Evolutionary conservation across 2,329 filamentous ascomycete genomes (phyloP).

Genomic region (Ascochyta pisi): DNA sequence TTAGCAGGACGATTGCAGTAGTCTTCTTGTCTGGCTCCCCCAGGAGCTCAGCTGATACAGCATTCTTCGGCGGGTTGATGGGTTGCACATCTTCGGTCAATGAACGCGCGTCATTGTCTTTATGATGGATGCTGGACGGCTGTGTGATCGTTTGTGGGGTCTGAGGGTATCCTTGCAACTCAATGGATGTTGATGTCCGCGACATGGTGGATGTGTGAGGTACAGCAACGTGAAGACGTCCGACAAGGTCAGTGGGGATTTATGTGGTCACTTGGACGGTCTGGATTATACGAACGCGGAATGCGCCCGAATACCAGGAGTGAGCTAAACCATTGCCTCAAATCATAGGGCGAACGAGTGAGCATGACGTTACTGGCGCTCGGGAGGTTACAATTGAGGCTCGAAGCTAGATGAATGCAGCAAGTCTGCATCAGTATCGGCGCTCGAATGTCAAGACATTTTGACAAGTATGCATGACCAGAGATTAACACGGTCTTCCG

Average conservation of each 20-base stretch:
- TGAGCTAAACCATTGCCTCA: not conserved
- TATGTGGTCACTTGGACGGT: not conserved
- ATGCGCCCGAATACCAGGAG: not conserved
- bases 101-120: slow-evolving; percentile 16
- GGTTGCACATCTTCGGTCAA: slow-evolving; percentile 20
- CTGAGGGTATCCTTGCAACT: slow-evolving; percentile 27
- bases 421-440: not conserved
- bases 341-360: not conserved
- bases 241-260: not conserved
- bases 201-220: slow-evolving; percentile 27
- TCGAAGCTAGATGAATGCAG: slow-evolving; percentile 7
- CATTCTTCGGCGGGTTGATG: slow-evolving; percentile 19
- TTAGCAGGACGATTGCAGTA: slow-evolving; percentile 36
- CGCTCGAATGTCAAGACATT: slow-evolving; percentile 2
- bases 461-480: not conserved
- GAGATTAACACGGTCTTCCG: not conserved
- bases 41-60: slow-evolving; percentile 22
- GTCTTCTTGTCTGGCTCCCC: slow-evolving; percentile 31
- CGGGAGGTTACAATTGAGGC: not conserved
- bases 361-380: slow-evolving; percentile 7
- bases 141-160: slow-evolving; percentile 20
- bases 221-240: not conserved
- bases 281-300: not conserved
- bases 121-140: slow-evolving; percentile 20
- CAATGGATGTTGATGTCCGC: slow-evolving; percentile 35